Evolutionary conservation across 371 early-diverging fungal genomes (phyloP), one percentile per base, ranked within the genome.

Genomic region (Zychaea mexicana): DNA sequence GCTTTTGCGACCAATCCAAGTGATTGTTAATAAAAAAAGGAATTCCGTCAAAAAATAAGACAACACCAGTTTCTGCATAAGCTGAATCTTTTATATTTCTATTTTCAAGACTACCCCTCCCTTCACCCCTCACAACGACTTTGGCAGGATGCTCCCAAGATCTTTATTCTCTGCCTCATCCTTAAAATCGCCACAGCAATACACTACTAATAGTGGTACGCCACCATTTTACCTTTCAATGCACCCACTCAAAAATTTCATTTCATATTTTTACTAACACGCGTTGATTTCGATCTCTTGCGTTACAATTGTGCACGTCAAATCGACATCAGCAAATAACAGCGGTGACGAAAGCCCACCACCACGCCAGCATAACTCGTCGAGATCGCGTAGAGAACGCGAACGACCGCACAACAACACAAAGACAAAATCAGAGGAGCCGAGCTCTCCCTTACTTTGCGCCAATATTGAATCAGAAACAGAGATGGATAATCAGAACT

Each of bases 101-200:
- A 47, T 30, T 45, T 52, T 33, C 33, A 15, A 31, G 49, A 3
- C 6, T 32, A 32, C 10, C 22, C 13, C 21, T 19, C 22, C 26
- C 45, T 32, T 32, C 33, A 10, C 31, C 36, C 15, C 30, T 49
- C 47, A 7, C 22, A 13, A 38, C 28, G 19, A 47, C 17, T 22
- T 30, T 42, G 12, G 27, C 52, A 76, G 66, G 2, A 76, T 47
- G 32, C 77, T 79, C 1, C 79, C 66, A 33, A 62, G 62, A 57
- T 63, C 70, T 2, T 52, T 70, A 3, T 62, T 70, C 9, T 65
- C 70, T 31, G 66, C 66, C 21, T 70, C 70, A 4, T 52, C 62
- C 1, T 46, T 68, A 28, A 68, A 59, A 32, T 53, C 60, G 24
- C 30, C 38, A 15, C 32, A 52, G 39, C 1, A 22, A 19, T 10